Evolutionary conservation across 2,329 filamentous ascomycete genomes (phyloP).

Genomic region (Coniochaeta sp.): DNA sequence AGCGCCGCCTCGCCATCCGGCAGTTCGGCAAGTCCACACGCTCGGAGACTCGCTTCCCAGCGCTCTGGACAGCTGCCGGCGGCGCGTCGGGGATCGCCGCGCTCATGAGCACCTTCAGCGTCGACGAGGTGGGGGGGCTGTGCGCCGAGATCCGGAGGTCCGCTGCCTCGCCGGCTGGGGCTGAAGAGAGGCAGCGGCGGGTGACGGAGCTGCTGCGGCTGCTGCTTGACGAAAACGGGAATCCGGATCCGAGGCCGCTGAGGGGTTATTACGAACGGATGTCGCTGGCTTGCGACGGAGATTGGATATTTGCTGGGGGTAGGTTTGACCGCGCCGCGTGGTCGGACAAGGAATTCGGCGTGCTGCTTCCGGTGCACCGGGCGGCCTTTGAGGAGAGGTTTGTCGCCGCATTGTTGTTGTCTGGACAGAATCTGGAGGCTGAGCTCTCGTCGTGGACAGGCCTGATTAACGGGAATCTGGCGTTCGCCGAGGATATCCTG

Average conservation of each 20-base stretch:
- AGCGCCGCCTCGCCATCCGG: not conserved
- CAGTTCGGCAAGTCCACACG: not conserved
- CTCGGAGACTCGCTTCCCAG: not conserved
- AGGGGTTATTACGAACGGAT: not conserved
- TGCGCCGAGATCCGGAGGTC: constrained; percentile 1
- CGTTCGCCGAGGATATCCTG: not conserved
- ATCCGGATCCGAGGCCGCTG: not conserved
- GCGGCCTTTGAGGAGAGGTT: not conserved
- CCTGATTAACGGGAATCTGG: not conserved
- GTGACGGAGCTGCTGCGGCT: constrained; percentile 5
- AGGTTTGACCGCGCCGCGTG: not conserved
- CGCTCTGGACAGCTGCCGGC: constrained; percentile 2
- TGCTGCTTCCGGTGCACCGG: not conserved
- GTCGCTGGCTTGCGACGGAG: not conserved
- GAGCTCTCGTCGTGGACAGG: not conserved
- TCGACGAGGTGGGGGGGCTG: constrained; percentile 1
- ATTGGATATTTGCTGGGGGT: not conserved
- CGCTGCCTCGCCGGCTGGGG: not conserved
- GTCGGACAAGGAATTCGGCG: not conserved
- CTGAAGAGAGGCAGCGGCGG: constrained; percentile 3
- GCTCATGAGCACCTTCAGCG: constrained; percentile 4
- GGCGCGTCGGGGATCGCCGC: constrained; percentile 4
- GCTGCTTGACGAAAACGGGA: not conserved
- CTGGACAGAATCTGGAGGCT: not conserved
- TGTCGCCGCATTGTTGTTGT: not conserved